Conservation (phyloP, 352 stramenopile genomes). For the Phytophthora podocarpi region DNA sequence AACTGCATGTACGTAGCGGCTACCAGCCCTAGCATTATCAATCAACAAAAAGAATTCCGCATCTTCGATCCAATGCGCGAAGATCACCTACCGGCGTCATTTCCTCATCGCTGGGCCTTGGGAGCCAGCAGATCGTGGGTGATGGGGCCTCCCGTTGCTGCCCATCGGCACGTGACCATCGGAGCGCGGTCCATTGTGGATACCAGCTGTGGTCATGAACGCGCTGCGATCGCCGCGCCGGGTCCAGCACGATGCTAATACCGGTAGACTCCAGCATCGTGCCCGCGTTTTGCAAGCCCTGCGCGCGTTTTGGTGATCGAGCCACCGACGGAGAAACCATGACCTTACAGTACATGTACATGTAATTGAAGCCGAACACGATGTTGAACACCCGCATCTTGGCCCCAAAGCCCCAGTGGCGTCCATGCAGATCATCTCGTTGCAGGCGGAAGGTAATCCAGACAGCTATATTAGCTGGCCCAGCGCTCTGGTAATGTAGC, state of each 20-base stretch:
- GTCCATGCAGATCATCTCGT: too few relatives aligned
- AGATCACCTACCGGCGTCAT: slow-evolving; percentile 24
- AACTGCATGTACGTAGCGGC: slow-evolving; percentile 41
- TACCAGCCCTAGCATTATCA: slow-evolving; percentile 33
- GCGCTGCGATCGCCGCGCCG: too few relatives aligned
- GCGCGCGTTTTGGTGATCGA: slow-evolving; percentile 6
- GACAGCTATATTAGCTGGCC: too few relatives aligned
- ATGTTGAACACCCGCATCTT: too few relatives aligned
- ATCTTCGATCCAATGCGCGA: not conserved
- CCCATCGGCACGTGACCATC: slow-evolving; percentile 10
- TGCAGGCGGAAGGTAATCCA: not conserved
- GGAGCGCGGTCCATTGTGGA: slow-evolving; percentile 2
- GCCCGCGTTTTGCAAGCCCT: slow-evolving; percentile 1
- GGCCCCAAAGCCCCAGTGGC: too few relatives aligned
- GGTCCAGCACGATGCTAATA: too few relatives aligned
- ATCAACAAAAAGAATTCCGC: slow-evolving; percentile 23
- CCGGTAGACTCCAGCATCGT: too few relatives aligned
- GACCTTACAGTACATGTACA: too few relatives aligned
- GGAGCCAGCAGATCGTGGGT: slow-evolving; percentile 19
- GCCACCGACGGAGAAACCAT: too few relatives aligned
- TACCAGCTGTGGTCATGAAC: too few relatives aligned
- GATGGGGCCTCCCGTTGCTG: slow-evolving; percentile 1
- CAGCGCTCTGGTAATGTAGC: too few relatives aligned
- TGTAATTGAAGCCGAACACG: too few relatives aligned
- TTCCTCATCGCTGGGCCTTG: not conserved